Evolutionary conservation across 495 filamentous ascomycete species (phyloP), one percentile per base, ranked within the genome.

Genomic region (Rostrohypoxylon terebratum): DNA sequence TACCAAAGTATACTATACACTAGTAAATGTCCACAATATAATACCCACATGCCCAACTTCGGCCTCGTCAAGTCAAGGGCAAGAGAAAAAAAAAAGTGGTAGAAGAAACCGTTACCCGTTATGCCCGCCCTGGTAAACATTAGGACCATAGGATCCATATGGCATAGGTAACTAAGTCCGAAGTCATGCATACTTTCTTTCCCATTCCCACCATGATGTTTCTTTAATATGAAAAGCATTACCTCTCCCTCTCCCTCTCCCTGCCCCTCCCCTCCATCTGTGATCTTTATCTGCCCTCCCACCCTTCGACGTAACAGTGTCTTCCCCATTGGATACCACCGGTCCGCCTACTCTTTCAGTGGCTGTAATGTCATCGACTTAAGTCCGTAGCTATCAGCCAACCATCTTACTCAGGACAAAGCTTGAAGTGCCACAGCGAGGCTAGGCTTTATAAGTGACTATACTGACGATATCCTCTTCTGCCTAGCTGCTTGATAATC

Each of bases 151-250:
- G n/a, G n/a, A n/a, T n/a, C n/a, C n/a, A n/a, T n/a, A n/a, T n/a
- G n/a, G n/a, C n/a, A n/a, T n/a, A n/a, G n/a, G n/a, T n/a, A n/a
- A n/a, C 55, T 64, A 64, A 68, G 61, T 42, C 65, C 48, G 48
- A 48, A 11, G 20, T 48, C 48, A 59, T 61, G 55, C 62, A 53
- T n/a, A n/a, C n/a, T 57, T 36, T 66, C 38, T 28, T 57, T 69
- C 51, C 71, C 48, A 62, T 57, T 69, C 51, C 71, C 48, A 62
- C 55, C 60, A 69, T 25, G 60, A 66, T 62, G 54, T 28, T 63
- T 33, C 65, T 71, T 59, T 69, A n/a, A n/a, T n/a, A 61, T 65
- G 65, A 69, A 65, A 61, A 55, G 40, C 11, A 11, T 48, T 16
- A 14, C 10, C 18, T n/a, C n/a, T n/a, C n/a, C n/a, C n/a, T n/a